Evolutionary conservation across 805 yeast species (phyloP).

Genomic region (Candida koratica): DNA sequence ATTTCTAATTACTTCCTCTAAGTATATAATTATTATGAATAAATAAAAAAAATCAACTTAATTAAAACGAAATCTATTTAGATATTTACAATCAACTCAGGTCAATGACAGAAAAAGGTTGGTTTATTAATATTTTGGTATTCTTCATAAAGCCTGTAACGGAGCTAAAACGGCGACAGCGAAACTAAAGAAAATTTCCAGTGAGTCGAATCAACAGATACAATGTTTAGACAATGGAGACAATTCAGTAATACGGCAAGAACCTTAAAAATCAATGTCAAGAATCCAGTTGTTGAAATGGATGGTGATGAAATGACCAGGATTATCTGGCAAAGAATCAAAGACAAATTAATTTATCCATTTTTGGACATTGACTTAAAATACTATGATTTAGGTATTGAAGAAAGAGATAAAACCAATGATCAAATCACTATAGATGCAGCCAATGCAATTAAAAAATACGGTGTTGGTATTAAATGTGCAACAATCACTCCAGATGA

Average conservation of each 20-base stretch:
- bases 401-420: constrained; percentile 63
- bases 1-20: too few relatives aligned
- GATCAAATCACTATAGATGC: constrained; percentile 77
- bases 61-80: too few relatives aligned
- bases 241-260: constrained; percentile 12
- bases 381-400: constrained; percentile 70
- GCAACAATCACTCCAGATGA: constrained; percentile 87
- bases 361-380: constrained; percentile 70
- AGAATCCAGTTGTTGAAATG: constrained; percentile 70
- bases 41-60: too few relatives aligned
- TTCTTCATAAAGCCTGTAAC: too few relatives aligned
- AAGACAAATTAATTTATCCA: constrained; percentile 62
- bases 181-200: constrained; percentile 4
- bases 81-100: too few relatives aligned
- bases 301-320: constrained; percentile 89
- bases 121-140: too few relatives aligned
- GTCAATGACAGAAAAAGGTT: too few relatives aligned
- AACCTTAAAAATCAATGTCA: constrained; percentile 56
- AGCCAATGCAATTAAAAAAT: constrained; percentile 67
- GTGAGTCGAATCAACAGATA: constrained; percentile 2
- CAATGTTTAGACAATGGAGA: constrained; percentile 14
- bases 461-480: constrained; percentile 80
- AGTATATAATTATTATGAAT: too few relatives aligned
- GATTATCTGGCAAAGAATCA: constrained; percentile 76
- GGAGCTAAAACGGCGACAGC: constrained; percentile 3